Conservation (phyloP, 2,329 filamentous ascomycete species). For the Ambrosiella beaveri region DNA sequence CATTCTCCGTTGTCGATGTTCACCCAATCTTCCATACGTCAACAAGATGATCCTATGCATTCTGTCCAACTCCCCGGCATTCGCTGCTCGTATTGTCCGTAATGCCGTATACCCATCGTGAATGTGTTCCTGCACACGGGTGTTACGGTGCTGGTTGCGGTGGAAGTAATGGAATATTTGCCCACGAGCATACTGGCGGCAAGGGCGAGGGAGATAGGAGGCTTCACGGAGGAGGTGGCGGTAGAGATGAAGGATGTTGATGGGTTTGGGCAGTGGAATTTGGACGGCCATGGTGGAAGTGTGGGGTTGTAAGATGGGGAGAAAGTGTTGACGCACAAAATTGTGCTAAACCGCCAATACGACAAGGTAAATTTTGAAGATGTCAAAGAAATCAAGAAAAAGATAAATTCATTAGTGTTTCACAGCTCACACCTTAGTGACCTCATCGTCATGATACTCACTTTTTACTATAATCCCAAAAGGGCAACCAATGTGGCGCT, state of each 20-base stretch:
- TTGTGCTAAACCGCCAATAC: neutral
- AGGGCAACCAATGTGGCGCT: neutral
- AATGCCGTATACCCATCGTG: constrained; percentile 27
- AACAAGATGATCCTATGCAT: constrained; percentile 31
- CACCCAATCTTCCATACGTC: constrained; percentile 36
- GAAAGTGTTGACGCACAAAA: neutral
- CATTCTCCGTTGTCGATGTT: constrained; percentile 31
- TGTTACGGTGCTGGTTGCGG: constrained; percentile 20
- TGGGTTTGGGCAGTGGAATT: constrained; percentile 19
- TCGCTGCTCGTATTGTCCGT: constrained; percentile 34
- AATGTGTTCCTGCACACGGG: constrained; percentile 20
- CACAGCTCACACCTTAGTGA: neutral
- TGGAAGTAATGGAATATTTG: constrained; percentile 31
- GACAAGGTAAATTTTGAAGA: neutral
- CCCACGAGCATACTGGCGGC: constrained; percentile 26
- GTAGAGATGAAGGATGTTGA: constrained; percentile 29
- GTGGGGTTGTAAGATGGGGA: neutral
- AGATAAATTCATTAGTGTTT: neutral
- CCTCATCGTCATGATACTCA: neutral
- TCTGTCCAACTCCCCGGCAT: constrained; percentile 29
- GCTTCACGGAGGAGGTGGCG: constrained; percentile 43
- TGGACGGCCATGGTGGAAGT: constrained; percentile 13
- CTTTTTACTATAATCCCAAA: neutral
- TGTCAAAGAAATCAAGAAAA: neutral
- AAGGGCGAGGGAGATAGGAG: constrained; percentile 39